Evolutionary conservation across 2,329 filamentous ascomycete species (phyloP), one percentile per base, ranked within the genome.

Genomic region (Cyphellophora europaea): DNA sequence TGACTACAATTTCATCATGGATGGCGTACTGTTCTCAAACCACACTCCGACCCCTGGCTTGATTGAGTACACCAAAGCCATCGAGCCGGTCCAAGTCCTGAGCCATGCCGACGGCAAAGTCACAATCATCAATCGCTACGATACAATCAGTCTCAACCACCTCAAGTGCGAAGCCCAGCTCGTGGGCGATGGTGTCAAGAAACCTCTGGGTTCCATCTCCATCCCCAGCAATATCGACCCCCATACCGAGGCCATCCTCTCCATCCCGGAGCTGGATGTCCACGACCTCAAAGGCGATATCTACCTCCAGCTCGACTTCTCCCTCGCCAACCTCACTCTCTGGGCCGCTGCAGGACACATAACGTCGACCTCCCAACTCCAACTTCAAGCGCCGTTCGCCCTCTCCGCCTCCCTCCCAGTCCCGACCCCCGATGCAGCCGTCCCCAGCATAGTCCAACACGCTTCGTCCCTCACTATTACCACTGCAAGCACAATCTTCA

Each of bases 1-100:
- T 38, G 74, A 78, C 37, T 62, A 62, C 2, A 71, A 66, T 1
- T 79, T 78, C 44, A 71, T 77, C 40, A 72, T 77, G 67, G 74
- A 78, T 44, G 74, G 74, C 1, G 49, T 78, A 4, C 55, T 68
- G 16, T 62, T 62, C 45, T 69, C 66, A 31, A 57, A 62, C 11
- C 74, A 79, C 45, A 57, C 62, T 10, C 69, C 74, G 0, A 73
- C 66, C 0, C 73, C 71, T 2, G 74, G 74, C 0, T 46, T 79
- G 33, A 47, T 59, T 2, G 74, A 79, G 48, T 62, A 66, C 25
- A 73, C 74, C 47, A 76, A 72, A 49, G 67, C 66, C 2, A 69
- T 74, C 25, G 64, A 74, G 42, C 74, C 74, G 0, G 62, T 77
- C 3, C 12, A 13, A 15, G n/a, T 30, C 28, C 4, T 25, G 8